Base-by-base conservation (phyloP, 192 early-diverging fungal genomes). In the Coemansia asiatica region DNA sequence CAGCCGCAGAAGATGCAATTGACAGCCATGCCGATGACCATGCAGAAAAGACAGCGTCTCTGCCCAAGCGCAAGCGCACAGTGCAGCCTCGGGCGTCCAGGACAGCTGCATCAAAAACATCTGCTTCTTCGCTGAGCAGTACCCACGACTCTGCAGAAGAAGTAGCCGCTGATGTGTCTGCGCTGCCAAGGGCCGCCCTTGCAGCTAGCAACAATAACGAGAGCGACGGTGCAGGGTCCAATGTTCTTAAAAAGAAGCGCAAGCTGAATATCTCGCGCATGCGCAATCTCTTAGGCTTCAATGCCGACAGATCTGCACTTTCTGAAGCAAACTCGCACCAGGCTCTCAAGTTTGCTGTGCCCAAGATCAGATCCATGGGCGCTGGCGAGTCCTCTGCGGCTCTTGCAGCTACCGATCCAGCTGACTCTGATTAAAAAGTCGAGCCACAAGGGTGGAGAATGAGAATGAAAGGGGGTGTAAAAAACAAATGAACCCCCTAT, bases 241-340 rank as follows among this genome's bases (percentile, higher is more conserved):
- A 48, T 21, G 64, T 65, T 4, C 68, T 79, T 29, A 81, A 81
- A 61, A 81, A 81, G 60, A 81, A 81, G 51, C 78, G 78, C 59
- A 75, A 75, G 60, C 72, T 81, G 26, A 81, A 81, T 40, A 66
- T 81, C 21, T 67, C 59, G 15, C 78, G 78, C 60, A 81, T 81
- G 73, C 73, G 73, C 36, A 75, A 54, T 53, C 54, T 80, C 49
- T 61, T 74, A 63, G 77, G 77, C 16, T 64, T 74, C 40, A 28
- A 40, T 1, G 62, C 58, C 16, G 68, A 70, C 51, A 54, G 56
- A 23, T 59, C 61, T 2, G 46, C 66, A 3, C 31, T 61, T 8
- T 49, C 71, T 19, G 56, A 48, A 10, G 36, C 69, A 1, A 60
- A 46, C 58, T 13, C 63, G 23, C 65, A 54, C 44, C 77, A 60